A percentile compares a stretch with the other conserved stretches of the same genome.
These are phyloP conservation scores for Aspergillus sp. DNA, from an alignment of 2,329 filamentous ascomycete genomes.

Conservation along the genomic window DNA sequence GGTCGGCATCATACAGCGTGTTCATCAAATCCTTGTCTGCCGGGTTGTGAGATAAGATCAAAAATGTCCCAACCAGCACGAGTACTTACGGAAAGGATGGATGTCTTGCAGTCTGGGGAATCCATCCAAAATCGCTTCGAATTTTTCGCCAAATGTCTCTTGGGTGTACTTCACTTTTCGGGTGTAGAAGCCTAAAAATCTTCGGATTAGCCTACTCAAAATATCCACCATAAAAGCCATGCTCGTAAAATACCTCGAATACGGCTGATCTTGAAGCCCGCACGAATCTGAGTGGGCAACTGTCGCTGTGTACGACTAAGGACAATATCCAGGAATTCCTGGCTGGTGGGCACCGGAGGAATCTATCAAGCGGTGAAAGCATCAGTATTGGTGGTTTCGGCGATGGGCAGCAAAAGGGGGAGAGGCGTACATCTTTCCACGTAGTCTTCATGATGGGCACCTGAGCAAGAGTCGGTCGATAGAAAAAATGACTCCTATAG, in stretches of 20 bases:
- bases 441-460: constrained; percentile 57
- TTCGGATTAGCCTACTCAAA: constrained; percentile 26
- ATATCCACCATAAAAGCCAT: background rate
- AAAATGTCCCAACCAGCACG: constrained; percentile 7
- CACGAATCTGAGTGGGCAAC: constrained; percentile 90
- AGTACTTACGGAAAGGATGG: constrained; percentile 78
- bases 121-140: constrained; percentile 83
- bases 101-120: constrained; percentile 93
- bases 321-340: constrained; percentile 98
- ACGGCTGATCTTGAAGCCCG: constrained; percentile 93
- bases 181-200: constrained; percentile 76
- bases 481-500: constrained; percentile 26
- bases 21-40: constrained; percentile 81
- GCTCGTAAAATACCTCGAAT: constrained; percentile 60
- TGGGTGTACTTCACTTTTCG: constrained; percentile 98
- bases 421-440: constrained; percentile 52
- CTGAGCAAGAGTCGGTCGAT: constrained; percentile 22
- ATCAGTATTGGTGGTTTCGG: constrained; percentile 18
- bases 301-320: constrained; percentile 89
- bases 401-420: background rate
- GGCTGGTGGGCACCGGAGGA: constrained; percentile 81
- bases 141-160: constrained; percentile 95
- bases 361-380: constrained; percentile 53
- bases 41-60: constrained; percentile 15
- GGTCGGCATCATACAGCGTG: constrained; percentile 97